These are phyloP conservation scores for Ophiocordyceps sinensis DNA, from an alignment of 2,329 filamentous ascomycete species.

Conservation along the genomic window DNA sequence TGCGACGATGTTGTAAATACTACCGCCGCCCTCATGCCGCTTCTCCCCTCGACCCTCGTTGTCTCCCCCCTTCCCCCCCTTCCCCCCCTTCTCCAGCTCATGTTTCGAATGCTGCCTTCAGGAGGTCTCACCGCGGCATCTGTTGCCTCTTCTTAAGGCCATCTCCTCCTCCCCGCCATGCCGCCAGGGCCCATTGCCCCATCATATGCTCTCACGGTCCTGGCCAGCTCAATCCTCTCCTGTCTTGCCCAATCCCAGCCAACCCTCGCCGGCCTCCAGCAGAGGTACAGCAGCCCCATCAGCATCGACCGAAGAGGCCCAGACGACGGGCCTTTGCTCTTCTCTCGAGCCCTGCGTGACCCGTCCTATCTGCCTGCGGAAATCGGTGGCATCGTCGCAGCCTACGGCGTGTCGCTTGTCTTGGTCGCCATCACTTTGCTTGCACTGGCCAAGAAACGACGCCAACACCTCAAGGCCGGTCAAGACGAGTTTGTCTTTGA, in stretches of 20 bases:
- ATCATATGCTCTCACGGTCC: neutral
- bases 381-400: conserved; percentile 69
- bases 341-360: conserved; percentile 44
- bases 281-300: neutral
- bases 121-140: conserved; percentile 25
- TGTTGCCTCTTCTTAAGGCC: conserved; percentile 17
- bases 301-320: neutral
- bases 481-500: conserved; percentile 36
- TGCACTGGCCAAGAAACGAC: conserved; percentile 40
- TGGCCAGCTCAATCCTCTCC: neutral
- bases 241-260: neutral
- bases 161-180: conserved; percentile 24
- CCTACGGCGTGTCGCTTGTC: conserved; percentile 66
- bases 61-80: too few relatives aligned
- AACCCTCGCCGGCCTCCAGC: neutral
- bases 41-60: neutral
- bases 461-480: conserved; percentile 34
- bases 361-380: conserved; percentile 59
- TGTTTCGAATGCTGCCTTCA: conserved; percentile 33
- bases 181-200: conserved; percentile 16
- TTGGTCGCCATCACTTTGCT: conserved; percentile 56
- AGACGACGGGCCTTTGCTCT: conserved; percentile 40
- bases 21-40: neutral
- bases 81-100: conserved; percentile 29
- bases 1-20: neutral